These are phyloP conservation scores for Farysia itapuensis DNA, from an alignment of 1,284 basidiomycete species.

Conservation along the genomic window DNA sequence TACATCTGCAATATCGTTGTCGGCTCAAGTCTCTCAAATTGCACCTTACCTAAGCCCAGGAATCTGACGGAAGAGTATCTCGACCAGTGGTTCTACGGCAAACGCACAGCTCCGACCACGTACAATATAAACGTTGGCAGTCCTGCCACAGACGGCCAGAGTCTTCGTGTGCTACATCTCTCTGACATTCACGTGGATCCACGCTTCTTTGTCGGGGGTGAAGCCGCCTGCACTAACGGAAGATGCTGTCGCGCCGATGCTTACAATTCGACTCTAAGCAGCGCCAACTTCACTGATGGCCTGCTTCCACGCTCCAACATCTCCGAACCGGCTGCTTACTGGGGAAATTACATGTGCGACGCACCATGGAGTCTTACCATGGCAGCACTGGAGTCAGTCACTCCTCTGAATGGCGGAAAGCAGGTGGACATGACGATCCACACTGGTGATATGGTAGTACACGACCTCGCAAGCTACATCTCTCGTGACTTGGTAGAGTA, in stretches of 20 bases:
- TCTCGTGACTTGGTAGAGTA: conserved; percentile 51
- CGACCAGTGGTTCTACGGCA: conserved; percentile 47
- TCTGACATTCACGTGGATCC: conserved; percentile 79
- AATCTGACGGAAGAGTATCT: conserved; percentile 37
- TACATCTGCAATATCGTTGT: conserved; percentile 52
- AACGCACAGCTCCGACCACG: conserved; percentile 15
- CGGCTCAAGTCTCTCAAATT: conserved; percentile 23
- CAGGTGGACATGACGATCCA: conserved; percentile 71
- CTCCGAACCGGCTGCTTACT: conserved; percentile 47
- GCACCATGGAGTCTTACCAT: conserved; percentile 69
- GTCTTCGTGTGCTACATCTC: conserved; percentile 73
- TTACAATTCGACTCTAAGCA: conserved; percentile 65
- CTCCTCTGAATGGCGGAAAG: conserved; percentile 67
- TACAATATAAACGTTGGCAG: conserved; percentile 27
- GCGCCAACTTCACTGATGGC: conserved; percentile 28
- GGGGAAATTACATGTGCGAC: conserved; percentile 65
- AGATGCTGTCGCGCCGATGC: conserved; percentile 71
- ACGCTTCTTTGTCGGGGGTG: conserved; percentile 73
- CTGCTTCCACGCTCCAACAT: conserved; percentile 36
- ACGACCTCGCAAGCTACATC: conserved; percentile 52
- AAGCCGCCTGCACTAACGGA: conserved; percentile 74
- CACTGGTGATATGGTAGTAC: conserved; percentile 74
- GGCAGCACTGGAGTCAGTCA: conserved; percentile 71
- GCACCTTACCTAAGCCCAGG: conserved; percentile 35
- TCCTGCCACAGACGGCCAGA: conserved; percentile 63